A percentile compares a stretch with the other conserved stretches of the same genome.
Conservation (phyloP, 2,329 filamentous ascomycete genomes). For the Falciphora oryzae region DNA sequence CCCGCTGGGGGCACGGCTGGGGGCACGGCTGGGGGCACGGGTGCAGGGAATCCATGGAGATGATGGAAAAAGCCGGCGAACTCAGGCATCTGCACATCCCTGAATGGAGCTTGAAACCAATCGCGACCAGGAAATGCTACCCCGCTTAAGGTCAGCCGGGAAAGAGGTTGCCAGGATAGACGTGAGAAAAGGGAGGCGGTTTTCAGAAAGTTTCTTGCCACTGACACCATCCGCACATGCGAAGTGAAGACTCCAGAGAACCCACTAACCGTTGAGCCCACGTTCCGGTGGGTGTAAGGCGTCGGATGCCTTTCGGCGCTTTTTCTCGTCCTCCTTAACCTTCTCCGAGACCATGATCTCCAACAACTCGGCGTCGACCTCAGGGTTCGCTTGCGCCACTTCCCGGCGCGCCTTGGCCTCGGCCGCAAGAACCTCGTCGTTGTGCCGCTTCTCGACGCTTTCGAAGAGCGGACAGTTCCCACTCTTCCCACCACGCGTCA, state of each 20-base stretch:
- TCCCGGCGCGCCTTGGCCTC: slow-evolving; percentile 51
- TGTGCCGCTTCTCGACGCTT: slow-evolving; percentile 51
- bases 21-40: no score
- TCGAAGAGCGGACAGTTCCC: slow-evolving; percentile 67
- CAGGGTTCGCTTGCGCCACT: slow-evolving; percentile 53
- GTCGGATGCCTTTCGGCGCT: slow-evolving; percentile 5
- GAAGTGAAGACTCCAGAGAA: neutral
- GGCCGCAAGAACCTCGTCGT: slow-evolving; percentile 56
- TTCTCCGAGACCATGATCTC: slow-evolving; percentile 52
- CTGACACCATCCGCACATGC: no score
- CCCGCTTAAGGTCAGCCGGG: no score
- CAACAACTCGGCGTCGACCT: slow-evolving; percentile 50
- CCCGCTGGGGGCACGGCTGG: no score
- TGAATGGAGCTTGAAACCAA: no score
- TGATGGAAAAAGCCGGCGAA: no score
- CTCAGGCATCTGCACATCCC: no score
- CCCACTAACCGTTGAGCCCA: neutral
- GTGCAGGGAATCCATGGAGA: no score
- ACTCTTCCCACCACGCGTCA: slow-evolving; percentile 35
- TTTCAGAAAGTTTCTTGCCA: no score
- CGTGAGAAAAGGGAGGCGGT: no score
- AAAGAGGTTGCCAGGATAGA: no score
- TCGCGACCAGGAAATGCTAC: no score
- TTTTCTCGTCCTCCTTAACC: slow-evolving; percentile 38
- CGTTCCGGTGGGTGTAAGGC: neutral